A percentile compares a stretch with the other conserved stretches of the same genome.
Evolutionary conservation across 1,284 basidiomycete genomes (phyloP).

Genomic region (Sporisorium graminicola): DNA sequence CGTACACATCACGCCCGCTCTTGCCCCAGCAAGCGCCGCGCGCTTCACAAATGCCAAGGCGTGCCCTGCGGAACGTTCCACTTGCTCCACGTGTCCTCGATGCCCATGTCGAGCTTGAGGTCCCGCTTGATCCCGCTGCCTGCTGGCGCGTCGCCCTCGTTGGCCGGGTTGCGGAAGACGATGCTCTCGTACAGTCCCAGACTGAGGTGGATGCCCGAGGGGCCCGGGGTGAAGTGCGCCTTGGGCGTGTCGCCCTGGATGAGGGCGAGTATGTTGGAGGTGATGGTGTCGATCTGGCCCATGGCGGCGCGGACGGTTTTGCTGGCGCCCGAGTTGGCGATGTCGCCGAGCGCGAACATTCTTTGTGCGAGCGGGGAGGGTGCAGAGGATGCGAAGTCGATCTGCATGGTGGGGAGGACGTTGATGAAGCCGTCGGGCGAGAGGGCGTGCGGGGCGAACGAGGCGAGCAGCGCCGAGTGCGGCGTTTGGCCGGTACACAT

Average conservation of each 20-base stretch:
- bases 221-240: slow-evolving; percentile 18
- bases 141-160: slow-evolving; percentile 5
- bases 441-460: slow-evolving; percentile 25
- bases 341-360: slow-evolving; percentile 43
- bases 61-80: slow-evolving; percentile 39
- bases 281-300: slow-evolving; percentile 40
- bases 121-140: slow-evolving; percentile 34
- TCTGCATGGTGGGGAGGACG: slow-evolving; percentile 45
- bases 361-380: background rate
- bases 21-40: background rate
- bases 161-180: slow-evolving; percentile 40
- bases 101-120: slow-evolving; percentile 34
- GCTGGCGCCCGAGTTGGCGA: slow-evolving; percentile 40
- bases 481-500: slow-evolving; percentile 56
- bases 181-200: slow-evolving; percentile 44
- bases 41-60: slow-evolving; percentile 35
- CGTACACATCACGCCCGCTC: too few species aligned
- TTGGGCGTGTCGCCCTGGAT: slow-evolving; percentile 7
- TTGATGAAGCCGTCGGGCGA: slow-evolving; percentile 36
- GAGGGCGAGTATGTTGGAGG: slow-evolving; percentile 36
- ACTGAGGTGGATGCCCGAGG: slow-evolving; percentile 39
- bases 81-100: slow-evolving; percentile 24
- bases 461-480: slow-evolving; percentile 24
- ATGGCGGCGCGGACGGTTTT: slow-evolving; percentile 47
- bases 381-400: slow-evolving; percentile 2